Percentiles rank a stretch among this genome's conserved stretches.
These are phyloP conservation scores for Aspergillus sp. DNA, from an alignment of 2,329 filamentous ascomycete species.

Conservation along the genomic window DNA sequence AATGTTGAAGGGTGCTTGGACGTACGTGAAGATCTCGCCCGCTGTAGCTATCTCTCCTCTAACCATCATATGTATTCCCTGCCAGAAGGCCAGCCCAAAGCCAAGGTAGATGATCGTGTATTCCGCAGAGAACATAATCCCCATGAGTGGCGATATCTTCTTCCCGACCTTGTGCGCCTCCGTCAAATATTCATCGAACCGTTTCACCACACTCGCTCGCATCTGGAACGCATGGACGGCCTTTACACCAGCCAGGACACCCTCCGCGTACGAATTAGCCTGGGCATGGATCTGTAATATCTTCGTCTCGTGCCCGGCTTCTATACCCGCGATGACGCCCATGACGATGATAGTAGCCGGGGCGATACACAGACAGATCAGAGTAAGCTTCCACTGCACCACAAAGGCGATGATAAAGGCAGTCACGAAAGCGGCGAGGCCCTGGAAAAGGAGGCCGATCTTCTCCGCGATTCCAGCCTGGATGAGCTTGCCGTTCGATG, in stretches of 20 bases:
- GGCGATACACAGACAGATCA: constrained; percentile 82
- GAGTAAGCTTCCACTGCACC: constrained; percentile 87
- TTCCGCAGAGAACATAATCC: constrained; percentile 77
- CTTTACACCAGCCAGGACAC: constrained; percentile 11
- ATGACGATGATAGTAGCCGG: constrained; percentile 74
- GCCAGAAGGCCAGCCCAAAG: constrained; percentile 86
- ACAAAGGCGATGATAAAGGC: constrained; percentile 89
- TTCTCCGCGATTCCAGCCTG: constrained; percentile 94
- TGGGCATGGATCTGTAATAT: constrained; percentile 68
- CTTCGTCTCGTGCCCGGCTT: constrained; percentile 77
- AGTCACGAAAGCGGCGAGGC: constrained; percentile 77
- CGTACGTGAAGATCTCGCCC: constrained; percentile 66
- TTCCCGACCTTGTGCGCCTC: constrained; percentile 74
- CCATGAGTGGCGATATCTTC: constrained; percentile 72
- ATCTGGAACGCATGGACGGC: constrained; percentile 26
- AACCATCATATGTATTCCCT: constrained; percentile 76
- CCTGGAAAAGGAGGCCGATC: constrained; percentile 72
- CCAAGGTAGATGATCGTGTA: constrained; percentile 83
- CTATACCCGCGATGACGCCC: constrained; percentile 69
- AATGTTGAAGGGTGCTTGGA: constrained; percentile 1
- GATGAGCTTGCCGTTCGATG: constrained; percentile 87
- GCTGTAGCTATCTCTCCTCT: constrained; percentile 62
- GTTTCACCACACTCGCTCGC: constrained; percentile 14
- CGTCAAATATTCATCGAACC: constrained; percentile 25
- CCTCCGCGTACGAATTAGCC: constrained; percentile 21